phyloP scores from a whole-genome alignment of 768 basidiomycete species.

The Pisolithus marmoratus region DNA sequence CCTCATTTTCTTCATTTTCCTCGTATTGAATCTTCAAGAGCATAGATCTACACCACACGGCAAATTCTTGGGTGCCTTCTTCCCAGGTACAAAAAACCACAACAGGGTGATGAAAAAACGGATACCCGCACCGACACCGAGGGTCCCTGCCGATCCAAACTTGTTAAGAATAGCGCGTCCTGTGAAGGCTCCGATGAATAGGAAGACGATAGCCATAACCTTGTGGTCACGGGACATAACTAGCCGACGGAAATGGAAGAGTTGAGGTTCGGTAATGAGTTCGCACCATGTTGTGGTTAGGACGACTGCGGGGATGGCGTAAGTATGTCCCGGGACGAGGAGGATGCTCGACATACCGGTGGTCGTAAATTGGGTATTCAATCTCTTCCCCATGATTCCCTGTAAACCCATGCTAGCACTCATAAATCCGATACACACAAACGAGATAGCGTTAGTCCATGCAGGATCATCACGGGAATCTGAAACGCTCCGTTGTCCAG shows the following conservation, averaged over 20 bases:
- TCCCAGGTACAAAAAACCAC: slow-evolving; percentile 59
- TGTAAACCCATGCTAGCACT: slow-evolving; percentile 77
- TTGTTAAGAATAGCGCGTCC: slow-evolving; percentile 53
- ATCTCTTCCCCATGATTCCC: slow-evolving; percentile 71
- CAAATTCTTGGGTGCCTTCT: slow-evolving; percentile 8
- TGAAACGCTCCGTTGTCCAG: slow-evolving; percentile 50
- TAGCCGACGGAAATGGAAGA: slow-evolving; percentile 52
- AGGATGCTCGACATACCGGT: slow-evolving; percentile 46
- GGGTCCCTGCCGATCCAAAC: slow-evolving; percentile 55
- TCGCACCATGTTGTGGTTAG: slow-evolving; percentile 89
- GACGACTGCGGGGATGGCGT: slow-evolving; percentile 48
- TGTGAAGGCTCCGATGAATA: slow-evolving; percentile 74
- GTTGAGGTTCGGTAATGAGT: slow-evolving; percentile 72
- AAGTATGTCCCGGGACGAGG: not conserved
- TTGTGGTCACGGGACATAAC: slow-evolving; percentile 67
- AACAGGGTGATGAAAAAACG: slow-evolving; percentile 54
- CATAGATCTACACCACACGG: not conserved
- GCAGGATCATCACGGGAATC: slow-evolving; percentile 53
- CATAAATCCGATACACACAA: slow-evolving; percentile 71
- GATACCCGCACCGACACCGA: slow-evolving; percentile 61
- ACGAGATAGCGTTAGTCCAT: slow-evolving; percentile 65
- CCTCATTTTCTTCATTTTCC: not conserved
- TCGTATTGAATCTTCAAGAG: not conserved
- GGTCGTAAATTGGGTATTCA: slow-evolving; percentile 74
- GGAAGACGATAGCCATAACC: slow-evolving; percentile 54